A percentile compares a stretch with the other conserved stretches of the same genome.
Conservation (phyloP, 129 eudicot genomes). For the Tanacetum coccineum region DNA sequence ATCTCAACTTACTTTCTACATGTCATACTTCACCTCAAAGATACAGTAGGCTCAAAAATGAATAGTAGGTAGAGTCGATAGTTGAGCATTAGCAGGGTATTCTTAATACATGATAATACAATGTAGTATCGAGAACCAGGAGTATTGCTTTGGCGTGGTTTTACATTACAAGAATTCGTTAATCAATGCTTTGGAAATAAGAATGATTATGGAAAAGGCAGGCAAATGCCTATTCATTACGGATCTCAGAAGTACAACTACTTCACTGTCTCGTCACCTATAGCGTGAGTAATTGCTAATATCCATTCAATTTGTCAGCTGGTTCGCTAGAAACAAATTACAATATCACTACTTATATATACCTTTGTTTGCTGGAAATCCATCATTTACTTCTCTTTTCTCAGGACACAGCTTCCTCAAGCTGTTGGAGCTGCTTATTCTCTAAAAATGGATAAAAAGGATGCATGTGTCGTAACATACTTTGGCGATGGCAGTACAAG, state of each 20-base stretch:
- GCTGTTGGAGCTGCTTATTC: conserved; percentile 94
- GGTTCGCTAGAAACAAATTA: too few species aligned
- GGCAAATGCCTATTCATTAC: conserved; percentile 89
- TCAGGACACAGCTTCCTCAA: conserved; percentile 90
- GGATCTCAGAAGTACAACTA: conserved; percentile 72
- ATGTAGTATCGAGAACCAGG: conserved; percentile 86
- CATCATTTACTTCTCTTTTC: background rate
- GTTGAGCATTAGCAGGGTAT: too few species aligned
- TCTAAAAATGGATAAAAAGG: conserved; percentile 64
- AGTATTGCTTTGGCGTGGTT: conserved; percentile 81
- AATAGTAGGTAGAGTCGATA: too few species aligned
- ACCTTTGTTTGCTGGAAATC: background rate
- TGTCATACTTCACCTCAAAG: too few species aligned
- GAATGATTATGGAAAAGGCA: conserved; percentile 72
- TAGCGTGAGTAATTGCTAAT: conserved; percentile 49
- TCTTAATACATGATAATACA: background rate
- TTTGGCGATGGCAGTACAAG: conserved; percentile 82
- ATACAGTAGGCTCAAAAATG: too few species aligned
- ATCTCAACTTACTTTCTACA: too few species aligned
- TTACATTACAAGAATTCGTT: conserved; percentile 61
- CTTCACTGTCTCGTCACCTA: conserved; percentile 74
- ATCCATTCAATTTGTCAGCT: background rate
- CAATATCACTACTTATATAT: background rate
- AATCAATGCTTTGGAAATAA: conserved; percentile 70
- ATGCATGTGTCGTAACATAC: conserved; percentile 78